Conservation (phyloP, 176 grass and related monocot genomes). For the Aegilops sharonensis region DNA sequence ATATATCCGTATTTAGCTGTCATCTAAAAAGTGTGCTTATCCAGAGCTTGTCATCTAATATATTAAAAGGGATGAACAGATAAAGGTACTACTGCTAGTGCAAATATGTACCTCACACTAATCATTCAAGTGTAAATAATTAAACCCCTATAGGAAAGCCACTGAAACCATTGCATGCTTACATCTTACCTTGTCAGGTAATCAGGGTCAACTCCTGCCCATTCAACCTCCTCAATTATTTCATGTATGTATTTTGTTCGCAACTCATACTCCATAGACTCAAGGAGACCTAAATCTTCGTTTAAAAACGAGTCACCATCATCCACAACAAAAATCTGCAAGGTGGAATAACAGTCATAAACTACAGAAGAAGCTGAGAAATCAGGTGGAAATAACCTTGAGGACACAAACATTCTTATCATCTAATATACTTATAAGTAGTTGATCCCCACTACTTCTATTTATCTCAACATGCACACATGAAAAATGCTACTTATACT, state of each 20-base stretch:
- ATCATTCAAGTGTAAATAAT: constrained; percentile 24
- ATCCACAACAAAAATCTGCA: constrained; percentile 76
- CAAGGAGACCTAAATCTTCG: constrained; percentile 82
- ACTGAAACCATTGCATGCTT: constrained; percentile 10
- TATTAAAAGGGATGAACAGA: constrained; percentile 20
- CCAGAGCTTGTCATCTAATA: constrained; percentile 2
- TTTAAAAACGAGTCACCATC: constrained; percentile 74
- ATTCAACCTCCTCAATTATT: constrained; percentile 83
- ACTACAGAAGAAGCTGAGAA: constrained; percentile 20
- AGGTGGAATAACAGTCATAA: constrained; percentile 21
- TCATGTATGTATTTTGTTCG: constrained; percentile 89
- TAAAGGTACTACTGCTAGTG: not conserved
- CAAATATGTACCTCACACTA: constrained; percentile 2
- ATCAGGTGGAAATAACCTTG: constrained; percentile 22
- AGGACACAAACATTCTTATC: constrained; percentile 9
- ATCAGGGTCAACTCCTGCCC: constrained; percentile 77
- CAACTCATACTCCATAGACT: constrained; percentile 79
- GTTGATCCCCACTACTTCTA: no score
- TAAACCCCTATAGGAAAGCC: constrained; percentile 12
- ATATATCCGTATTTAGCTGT: constrained; percentile 8
- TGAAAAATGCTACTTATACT: no score
- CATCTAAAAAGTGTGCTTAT: constrained; percentile 1
- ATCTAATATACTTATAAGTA: not conserved
- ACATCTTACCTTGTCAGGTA: constrained; percentile 76
- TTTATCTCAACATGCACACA: no score